Base-by-base conservation (phyloP, 352 stramenopile genomes). In the Elongisporangium prolatum region DNA sequence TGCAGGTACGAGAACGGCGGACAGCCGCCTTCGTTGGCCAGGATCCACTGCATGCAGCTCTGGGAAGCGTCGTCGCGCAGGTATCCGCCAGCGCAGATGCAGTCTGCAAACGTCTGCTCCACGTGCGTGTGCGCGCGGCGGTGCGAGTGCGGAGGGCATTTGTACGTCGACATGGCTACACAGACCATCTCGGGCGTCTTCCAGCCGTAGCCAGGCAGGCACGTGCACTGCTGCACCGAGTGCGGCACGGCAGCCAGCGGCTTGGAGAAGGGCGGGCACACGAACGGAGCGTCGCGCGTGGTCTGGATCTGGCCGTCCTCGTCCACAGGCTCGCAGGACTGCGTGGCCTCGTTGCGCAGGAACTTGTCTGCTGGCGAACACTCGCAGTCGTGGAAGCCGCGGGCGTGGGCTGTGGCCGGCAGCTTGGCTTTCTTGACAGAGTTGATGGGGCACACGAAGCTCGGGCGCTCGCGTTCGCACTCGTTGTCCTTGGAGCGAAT, bases 151-250 rank as follows among this genome's bases (percentile, higher is more conserved):
- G 69, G 54, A 0, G 84, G 80, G 17, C 84, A 94, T 28, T 59
- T 67, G 57, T 89, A 94, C 10, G 69, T 69, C 4, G 77, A 89
- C 8, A 76, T 63, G 7, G 66, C 65, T 38, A 81, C 74, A 20
- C 82, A 92, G 0, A 57, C 72, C 80, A 90, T 90, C 52, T 90
- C 77, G 0, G 80, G 77, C 5, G 76, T 68, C 59, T 89, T 86
- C 80, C 80, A 92, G 20, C 70, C 77, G 53, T 84, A 94, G 7
- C 84, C 82, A 17, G 70, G 67, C n/a, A 94, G 64, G 40, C 84
- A 94, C 28, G 84, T 67, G 56, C 84, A 94, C 54, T 94, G 84
- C 60, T 83, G 74, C 4, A 92, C 59, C 25, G 82, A 92, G 60
- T 89, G 74, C 2, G 80, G 71, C 21, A 84, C 54, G 3, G 67